A percentile compares a stretch with the other conserved stretches of the same genome.
Conservation (phyloP, 805 yeast species). For the Alloascoidea hylecoeti region DNA sequence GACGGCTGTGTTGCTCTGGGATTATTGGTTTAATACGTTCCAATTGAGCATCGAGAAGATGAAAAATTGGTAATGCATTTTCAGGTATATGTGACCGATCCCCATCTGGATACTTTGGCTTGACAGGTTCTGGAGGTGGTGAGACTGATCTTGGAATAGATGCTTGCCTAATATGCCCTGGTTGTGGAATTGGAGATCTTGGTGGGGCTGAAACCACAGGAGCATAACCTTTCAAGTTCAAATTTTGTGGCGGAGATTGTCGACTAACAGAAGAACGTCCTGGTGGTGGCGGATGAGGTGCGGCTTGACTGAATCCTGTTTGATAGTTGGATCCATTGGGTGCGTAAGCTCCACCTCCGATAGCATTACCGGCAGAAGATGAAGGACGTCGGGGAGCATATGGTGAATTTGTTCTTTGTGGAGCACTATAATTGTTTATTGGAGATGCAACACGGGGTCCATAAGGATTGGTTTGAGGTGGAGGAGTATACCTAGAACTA, state of each 20-base stretch:
- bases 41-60: conserved; percentile 39
- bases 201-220: conserved; percentile 4
- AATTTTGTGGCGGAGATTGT: background rate
- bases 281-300: background rate
- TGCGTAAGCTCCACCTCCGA: too few species aligned
- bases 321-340: too few species aligned
- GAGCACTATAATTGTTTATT: conserved; percentile 5
- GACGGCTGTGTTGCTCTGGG: conserved; percentile 63
- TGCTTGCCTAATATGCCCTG: conserved; percentile 3
- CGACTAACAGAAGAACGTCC: background rate
- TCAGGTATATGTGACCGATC: conserved; percentile 58
- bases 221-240: background rate
- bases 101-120: conserved; percentile 35
- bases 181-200: conserved; percentile 9
- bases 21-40: conserved; percentile 54
- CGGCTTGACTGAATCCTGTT: too few species aligned
- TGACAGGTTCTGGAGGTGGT: conserved; percentile 8
- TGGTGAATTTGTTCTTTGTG: conserved; percentile 7
- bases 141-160: conserved; percentile 8
- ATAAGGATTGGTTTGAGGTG: conserved; percentile 7
- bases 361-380: too few species aligned
- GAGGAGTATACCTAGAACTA: conserved; percentile 4
- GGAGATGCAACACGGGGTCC: conserved; percentile 6
- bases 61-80: conserved; percentile 40
- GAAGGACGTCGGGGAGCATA: conserved; percentile 6